Conservation (phyloP, 2,329 filamentous ascomycete species). For the Ophiostoma himal-ulmi region DNA sequence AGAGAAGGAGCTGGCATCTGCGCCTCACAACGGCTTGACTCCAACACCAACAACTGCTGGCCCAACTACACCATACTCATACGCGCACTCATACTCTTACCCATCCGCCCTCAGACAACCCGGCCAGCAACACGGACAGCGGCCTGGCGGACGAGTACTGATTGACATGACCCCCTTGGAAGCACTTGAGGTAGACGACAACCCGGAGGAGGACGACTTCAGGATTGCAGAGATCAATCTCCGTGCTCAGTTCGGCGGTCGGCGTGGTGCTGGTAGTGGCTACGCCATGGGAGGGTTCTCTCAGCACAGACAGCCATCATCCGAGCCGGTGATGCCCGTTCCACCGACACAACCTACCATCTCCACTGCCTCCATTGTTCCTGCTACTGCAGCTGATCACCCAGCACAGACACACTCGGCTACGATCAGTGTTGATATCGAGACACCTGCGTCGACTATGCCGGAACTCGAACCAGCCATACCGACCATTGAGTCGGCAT, state of each 20-base stretch:
- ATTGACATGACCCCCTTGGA: neutral
- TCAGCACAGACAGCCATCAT: neutral
- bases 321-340: neutral
- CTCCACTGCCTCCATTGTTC: neutral
- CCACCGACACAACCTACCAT: neutral
- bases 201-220: conserved; percentile 6
- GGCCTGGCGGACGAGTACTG: neutral
- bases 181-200: conserved; percentile 17
- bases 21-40: neutral
- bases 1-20: neutral
- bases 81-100: neutral
- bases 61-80: neutral
- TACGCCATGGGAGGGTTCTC: neutral
- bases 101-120: neutral
- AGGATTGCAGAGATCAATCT: neutral
- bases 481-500: neutral
- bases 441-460: neutral
- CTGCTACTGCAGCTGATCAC: neutral
- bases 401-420: neutral
- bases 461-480: neutral
- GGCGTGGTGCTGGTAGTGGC: neutral
- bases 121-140: neutral
- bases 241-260: neutral
- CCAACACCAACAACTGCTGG: neutral
- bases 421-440: neutral